Base-by-base conservation (phyloP, 768 basidiomycete genomes). In the Thelephora aurantiotincta region DNA sequence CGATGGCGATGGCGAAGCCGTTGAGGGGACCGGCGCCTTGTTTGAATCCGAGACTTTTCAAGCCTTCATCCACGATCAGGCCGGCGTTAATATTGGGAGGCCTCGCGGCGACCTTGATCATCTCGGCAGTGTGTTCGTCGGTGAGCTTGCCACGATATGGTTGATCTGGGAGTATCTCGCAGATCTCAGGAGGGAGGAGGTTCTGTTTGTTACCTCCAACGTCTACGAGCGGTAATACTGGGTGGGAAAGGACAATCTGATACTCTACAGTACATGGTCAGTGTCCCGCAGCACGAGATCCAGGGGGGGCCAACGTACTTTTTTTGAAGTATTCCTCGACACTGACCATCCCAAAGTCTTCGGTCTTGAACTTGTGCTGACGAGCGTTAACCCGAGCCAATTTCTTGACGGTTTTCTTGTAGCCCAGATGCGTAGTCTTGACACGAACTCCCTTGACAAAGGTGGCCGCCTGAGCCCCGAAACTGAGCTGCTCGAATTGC, bases 391-490 rank as follows among this genome's bases (percentile, higher is more conserved):
- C 43, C 19, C 66, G 65, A 11, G 68, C 66, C 12, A 83, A 58
- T 2, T 60, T 60, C 59, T 80, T 82, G 50, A 90, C 70, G 0
- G 79, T 77, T 63, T 86, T 89, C 57, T 67, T 75, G 55, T 86
- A 81, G n/a, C 77, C 76, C 12, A 90, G 68, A 61, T 89, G 85
- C 2, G 60, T 70, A 1, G 84, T 76, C 58, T 68, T 69, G 43
- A 90, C 65, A 35, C 87, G 68, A 2, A 88, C 70, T 6, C 82
- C 73, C 50, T 69, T 76, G 35, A 74, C 79, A 52, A 86, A 89
- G 0, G 63, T 74, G n/a, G 66, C 67, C 33, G 69, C 57, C 20
- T 77, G 72, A 2, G 76, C 83, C 11, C 78, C 77, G 51, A 75
- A 80, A 50, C 73, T 77, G 3, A 71, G 68, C 1, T 67, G 54